phyloP scores from a whole-genome alignment of 225 moss, liverwort and hornwort genomes.

The Physcomitrellopsis africana region DNA sequence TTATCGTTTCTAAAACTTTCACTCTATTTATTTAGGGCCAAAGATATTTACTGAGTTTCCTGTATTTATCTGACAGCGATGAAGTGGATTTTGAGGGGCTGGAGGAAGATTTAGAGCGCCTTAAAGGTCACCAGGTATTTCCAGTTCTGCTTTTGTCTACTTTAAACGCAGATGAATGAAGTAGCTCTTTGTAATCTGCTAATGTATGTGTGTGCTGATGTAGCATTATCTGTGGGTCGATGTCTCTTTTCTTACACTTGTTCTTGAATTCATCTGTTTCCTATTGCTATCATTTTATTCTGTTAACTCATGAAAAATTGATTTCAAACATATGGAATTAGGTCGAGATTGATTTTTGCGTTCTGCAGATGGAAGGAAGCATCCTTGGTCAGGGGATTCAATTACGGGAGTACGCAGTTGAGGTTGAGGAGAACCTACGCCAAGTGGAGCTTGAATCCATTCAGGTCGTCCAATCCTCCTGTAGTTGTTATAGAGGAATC shows the following conservation, averaged over 20 bases:
- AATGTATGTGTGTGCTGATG: conserved; percentile 7
- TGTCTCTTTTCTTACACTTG: not conserved
- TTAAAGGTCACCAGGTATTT: conserved; percentile 86
- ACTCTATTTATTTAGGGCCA: not conserved
- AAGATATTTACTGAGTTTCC: conserved; percentile 9
- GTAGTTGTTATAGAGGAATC: not conserved
- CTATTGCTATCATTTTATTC: conserved; percentile 13
- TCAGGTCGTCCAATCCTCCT: conserved; percentile 60
- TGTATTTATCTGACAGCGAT: conserved; percentile 62
- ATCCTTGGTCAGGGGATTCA: conserved; percentile 96
- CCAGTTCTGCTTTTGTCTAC: conserved; percentile 29
- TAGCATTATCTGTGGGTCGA: not conserved
- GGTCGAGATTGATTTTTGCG: conserved; percentile 21
- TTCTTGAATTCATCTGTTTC: conserved; percentile 12
- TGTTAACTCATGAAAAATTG: conserved; percentile 9
- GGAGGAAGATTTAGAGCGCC: conserved; percentile 86
- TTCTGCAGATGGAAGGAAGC: conserved; percentile 84
- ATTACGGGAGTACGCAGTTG: conserved; percentile 87
- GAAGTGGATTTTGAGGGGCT: conserved; percentile 90
- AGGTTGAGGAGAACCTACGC: conserved; percentile 98
- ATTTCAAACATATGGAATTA: conserved; percentile 5
- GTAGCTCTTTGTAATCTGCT: conserved; percentile 14
- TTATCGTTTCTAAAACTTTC: not conserved
- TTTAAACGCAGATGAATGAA: conserved; percentile 12
- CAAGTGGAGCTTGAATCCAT: conserved; percentile 99